Conservation (phyloP, 257 asterid genomes). For the Ligustrum vulgare region DNA sequence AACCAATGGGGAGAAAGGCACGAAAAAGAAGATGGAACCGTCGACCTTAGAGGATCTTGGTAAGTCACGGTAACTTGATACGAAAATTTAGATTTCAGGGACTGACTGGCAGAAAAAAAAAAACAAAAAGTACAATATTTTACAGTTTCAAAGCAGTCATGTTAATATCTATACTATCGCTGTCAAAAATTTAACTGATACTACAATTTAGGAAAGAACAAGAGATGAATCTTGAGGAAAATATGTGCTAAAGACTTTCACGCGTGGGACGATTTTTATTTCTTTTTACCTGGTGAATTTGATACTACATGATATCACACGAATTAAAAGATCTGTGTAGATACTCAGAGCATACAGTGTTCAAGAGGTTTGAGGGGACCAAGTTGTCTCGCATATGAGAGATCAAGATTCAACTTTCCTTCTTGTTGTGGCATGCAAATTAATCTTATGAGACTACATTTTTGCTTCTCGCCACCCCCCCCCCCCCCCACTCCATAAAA, state of each 20-base stretch:
- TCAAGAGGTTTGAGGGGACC: background rate
- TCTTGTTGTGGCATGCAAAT: background rate
- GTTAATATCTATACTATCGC: background rate
- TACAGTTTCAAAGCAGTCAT: background rate
- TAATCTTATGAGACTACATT: background rate
- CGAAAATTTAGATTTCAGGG: background rate
- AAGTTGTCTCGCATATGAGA: background rate
- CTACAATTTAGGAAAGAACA: background rate
- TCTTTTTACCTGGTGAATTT: background rate
- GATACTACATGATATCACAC: background rate
- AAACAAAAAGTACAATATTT: background rate
- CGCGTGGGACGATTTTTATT: background rate
- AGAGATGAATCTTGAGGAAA: background rate
- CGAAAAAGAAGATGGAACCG: constrained; percentile 50
- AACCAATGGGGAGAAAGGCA: constrained; percentile 28
- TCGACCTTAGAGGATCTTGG: constrained; percentile 91
- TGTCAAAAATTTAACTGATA: background rate
- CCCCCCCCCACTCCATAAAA: too few species aligned
- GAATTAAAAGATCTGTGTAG: background rate
- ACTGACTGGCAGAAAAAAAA: background rate
- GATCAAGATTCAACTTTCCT: background rate
- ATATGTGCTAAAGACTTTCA: background rate
- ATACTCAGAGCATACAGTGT: background rate
- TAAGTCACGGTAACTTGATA: constrained; percentile 23
- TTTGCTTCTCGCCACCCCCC: too few species aligned